Evolutionary conservation across 352 stramenopile species (phyloP), one percentile per base, ranked within the genome.

Genomic region (Pythium sukuiense): DNA sequence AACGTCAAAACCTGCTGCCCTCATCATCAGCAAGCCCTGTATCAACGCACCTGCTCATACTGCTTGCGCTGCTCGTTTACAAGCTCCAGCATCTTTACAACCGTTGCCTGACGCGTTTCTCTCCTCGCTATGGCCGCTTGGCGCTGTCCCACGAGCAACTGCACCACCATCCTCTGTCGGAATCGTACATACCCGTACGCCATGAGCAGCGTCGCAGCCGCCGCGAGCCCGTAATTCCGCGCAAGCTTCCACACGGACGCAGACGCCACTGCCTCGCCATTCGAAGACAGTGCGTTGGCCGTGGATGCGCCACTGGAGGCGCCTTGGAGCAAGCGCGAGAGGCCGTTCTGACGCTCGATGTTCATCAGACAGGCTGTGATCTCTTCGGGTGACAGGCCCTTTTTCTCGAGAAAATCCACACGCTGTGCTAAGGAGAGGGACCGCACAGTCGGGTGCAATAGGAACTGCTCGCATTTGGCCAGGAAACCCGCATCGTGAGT

Each of bases 341-440:
- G 81, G 0, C 83, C 80, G 60, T 92, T 84, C 46, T 76, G 77
- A 9, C 61, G 71, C 70, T 90, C 70, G 35, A 90, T 62, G 45
- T 65, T 80, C 64, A 80, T 84, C 16, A 92, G 67, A 57, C 78
- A 88, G 37, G 75, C 61, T 6, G 80, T 89, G 55, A 92, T 89
- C 59, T 92, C 69, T 46, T 84, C 79, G 2, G 83, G 76, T 2
- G 81, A 80, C n/a, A 92, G 62, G 0, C 83, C 83, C 64, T 92
- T 92, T 48, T 83, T 76, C 74, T 92, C 83, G 11, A 92, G 63
- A 48, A 92, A 92, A 48, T 89, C 83, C 16, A 92, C 83, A 45
- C 81, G 81, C 63, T 92, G 76, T 24, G 83, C 81, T 7, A 92
- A 76, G 3, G 83, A 89, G 46, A 90, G 70, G 26, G 76, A 63